These are phyloP conservation scores for Dothidotthia symphoricarpi DNA, from an alignment of 2,329 filamentous ascomycete species.

Conservation along the genomic window DNA sequence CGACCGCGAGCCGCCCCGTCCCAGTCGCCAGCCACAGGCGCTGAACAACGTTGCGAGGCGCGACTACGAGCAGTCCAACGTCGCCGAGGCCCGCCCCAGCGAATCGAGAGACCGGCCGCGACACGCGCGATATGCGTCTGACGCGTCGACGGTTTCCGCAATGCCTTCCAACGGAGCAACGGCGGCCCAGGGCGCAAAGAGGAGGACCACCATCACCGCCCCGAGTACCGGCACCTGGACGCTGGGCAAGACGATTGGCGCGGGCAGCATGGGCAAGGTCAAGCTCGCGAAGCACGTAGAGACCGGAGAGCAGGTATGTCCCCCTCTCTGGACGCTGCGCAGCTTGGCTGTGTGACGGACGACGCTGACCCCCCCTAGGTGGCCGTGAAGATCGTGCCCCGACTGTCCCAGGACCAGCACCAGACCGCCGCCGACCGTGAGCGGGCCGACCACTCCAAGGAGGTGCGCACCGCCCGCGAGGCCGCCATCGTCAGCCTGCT, in stretches of 20 bases:
- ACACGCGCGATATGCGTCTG: constrained; percentile 48
- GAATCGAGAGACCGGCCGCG: constrained; percentile 59
- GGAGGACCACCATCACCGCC: constrained; percentile 81
- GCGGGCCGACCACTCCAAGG: constrained; percentile 91
- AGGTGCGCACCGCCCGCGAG: constrained; percentile 90
- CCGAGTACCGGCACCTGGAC: constrained; percentile 85
- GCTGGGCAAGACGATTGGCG: constrained; percentile 93
- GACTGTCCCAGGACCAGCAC: constrained; percentile 84
- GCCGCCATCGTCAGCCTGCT: constrained; percentile 94
- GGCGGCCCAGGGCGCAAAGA: constrained; percentile 38
- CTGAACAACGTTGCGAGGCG: constrained; percentile 59
- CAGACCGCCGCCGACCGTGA: constrained; percentile 71
- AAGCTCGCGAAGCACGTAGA: constrained; percentile 91
- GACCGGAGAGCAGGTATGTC: constrained; percentile 79
- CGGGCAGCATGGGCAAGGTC: constrained; percentile 98
- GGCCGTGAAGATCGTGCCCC: constrained; percentile 94
- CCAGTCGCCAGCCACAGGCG: constrained; percentile 44
- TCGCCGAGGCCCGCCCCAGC: constrained; percentile 63
- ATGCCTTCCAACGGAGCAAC: constrained; percentile 41
- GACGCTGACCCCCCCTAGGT: constrained; percentile 56
- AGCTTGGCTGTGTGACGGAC: no score
- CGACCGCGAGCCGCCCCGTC: constrained; percentile 30
- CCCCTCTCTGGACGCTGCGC: not conserved
- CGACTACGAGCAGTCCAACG: constrained; percentile 71
- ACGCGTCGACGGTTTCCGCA: constrained; percentile 41